Conservation (phyloP, 176 grass and related monocot species). For the Secale cereale region DNA sequence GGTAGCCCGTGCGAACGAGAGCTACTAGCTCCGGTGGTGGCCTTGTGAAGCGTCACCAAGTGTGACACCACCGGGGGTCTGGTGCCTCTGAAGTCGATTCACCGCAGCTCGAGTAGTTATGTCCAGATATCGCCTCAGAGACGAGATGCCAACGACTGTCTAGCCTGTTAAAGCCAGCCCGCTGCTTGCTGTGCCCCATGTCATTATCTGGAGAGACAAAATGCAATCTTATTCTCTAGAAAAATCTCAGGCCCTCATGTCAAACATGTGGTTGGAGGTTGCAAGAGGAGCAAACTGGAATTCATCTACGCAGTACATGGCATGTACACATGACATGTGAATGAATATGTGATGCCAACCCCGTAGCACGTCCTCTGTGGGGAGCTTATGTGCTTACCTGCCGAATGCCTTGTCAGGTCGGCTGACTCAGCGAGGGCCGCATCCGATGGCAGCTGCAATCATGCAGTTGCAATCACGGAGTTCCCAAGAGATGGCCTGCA, state of each 20-base stretch:
- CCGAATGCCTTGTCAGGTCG: not conserved
- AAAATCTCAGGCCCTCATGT: constrained; percentile 20
- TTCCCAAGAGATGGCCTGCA: not conserved
- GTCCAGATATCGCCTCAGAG: not conserved
- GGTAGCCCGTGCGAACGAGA: constrained; percentile 17
- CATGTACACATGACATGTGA: not conserved
- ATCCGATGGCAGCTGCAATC: not conserved
- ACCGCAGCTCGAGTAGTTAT: not conserved
- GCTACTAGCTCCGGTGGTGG: not conserved
- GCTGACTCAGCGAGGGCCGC: not conserved
- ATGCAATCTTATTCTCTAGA: not conserved
- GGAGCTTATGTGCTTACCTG: not conserved
- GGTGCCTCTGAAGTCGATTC: not conserved
- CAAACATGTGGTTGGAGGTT: constrained; percentile 25
- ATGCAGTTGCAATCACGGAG: too few relatives aligned
- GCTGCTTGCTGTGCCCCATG: constrained; percentile 1
- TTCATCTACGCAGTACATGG: not conserved
- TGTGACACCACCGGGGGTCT: not conserved
- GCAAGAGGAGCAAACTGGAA: not conserved
- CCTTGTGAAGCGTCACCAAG: constrained; percentile 16
- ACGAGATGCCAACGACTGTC: not conserved
- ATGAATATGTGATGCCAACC: not conserved
- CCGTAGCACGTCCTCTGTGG: not conserved
- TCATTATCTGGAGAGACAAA: constrained; percentile 2
- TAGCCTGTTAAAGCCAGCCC: not conserved